Evolutionary conservation across 208 protist species (phyloP), one percentile per base, ranked within the genome.

Genomic region (Leishmania martiniquensis): DNA sequence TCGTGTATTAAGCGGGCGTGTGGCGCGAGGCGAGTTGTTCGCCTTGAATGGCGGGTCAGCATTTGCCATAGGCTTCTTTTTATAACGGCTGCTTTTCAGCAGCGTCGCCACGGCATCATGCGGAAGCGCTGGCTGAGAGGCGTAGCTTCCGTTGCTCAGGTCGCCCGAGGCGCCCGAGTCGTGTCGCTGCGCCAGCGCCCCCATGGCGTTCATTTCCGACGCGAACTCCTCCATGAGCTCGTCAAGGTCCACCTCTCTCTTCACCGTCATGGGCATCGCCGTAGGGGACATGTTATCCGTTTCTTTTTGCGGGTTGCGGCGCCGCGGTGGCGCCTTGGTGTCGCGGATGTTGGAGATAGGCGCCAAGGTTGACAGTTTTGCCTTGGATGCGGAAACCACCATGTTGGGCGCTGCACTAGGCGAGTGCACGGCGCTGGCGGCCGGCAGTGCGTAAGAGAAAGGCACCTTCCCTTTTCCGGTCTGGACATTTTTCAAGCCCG

Each of bases 191-290:
- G 70, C 68, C 51, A 77, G 55, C 32, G 91, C 69, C 15, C 89
- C 89, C 13, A 93, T 67, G 39, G 83, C 76, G n/a, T 86, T 77
- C 55, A 96, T 80, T 75, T 96, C 92, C 15, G 78, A 80, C 10
- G 90, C 86, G 73, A 95, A 93, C 66, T 96, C 92, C 49, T 93
- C 81, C 85, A 95, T 85, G 9, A 96, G 83, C 37, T 83, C 72
- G 79, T 96, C 90, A 37, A 96, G 75, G 78, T 90, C 86, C 32
- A 94, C 76, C 15, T 87, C 84, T 29, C 69, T 60, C 59, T 85
- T 81, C 29, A 70, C 60, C 62, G 69, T 37, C 5, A 44, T 52
- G 13, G 62, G 22, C 32, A 73, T 22, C 39, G 54, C 55, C 51
- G 52, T 49, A 15, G 76, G 70, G 25, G 68, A 52, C 1, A 29